Percentiles rank a stretch among this genome's conserved stretches.
Evolutionary conservation across 2,329 filamentous ascomycete species (phyloP).

Genomic region (Coniella vitis): DNA sequence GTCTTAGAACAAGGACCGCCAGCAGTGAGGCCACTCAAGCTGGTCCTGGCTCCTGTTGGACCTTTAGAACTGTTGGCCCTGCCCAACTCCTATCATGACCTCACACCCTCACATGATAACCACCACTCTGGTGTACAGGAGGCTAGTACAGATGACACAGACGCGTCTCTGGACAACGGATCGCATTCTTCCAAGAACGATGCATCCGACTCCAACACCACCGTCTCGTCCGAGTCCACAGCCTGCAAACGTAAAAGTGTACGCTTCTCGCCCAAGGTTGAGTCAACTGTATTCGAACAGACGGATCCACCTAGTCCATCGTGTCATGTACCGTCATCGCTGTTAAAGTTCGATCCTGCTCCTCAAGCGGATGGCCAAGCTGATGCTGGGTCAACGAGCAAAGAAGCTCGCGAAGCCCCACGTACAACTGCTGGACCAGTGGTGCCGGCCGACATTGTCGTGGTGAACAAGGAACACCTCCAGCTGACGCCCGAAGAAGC

Average conservation of each 20-base stretch:
- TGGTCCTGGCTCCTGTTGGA: conserved; percentile 30
- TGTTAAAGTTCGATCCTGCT: not conserved
- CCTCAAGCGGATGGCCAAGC: not conserved
- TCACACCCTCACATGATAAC: conserved; percentile 7
- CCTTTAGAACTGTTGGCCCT: conserved; percentile 43
- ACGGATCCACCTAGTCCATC: conserved; percentile 44
- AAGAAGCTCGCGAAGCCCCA: not conserved
- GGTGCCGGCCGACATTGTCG: conserved; percentile 13
- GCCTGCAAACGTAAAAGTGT: conserved; percentile 53
- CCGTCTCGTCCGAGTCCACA: conserved; percentile 13
- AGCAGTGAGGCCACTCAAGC: not conserved
- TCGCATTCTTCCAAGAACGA: conserved; percentile 14
- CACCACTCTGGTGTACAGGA: not conserved
- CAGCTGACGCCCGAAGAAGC: conserved; percentile 86
- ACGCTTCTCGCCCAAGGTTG: conserved; percentile 61
- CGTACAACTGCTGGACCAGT: not conserved
- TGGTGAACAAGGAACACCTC: conserved; percentile 68
- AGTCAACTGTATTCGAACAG: conserved; percentile 54
- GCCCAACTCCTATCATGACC: conserved; percentile 47
- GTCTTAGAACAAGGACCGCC: not conserved
- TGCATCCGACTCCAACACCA: conserved; percentile 13
- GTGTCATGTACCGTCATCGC: conserved; percentile 12
- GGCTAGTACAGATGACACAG: conserved; percentile 5
- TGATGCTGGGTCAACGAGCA: not conserved
- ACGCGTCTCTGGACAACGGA: conserved; percentile 9